Evolutionary conservation across 306 rosid species (phyloP).

Genomic region (Dalbergia cultrata): DNA sequence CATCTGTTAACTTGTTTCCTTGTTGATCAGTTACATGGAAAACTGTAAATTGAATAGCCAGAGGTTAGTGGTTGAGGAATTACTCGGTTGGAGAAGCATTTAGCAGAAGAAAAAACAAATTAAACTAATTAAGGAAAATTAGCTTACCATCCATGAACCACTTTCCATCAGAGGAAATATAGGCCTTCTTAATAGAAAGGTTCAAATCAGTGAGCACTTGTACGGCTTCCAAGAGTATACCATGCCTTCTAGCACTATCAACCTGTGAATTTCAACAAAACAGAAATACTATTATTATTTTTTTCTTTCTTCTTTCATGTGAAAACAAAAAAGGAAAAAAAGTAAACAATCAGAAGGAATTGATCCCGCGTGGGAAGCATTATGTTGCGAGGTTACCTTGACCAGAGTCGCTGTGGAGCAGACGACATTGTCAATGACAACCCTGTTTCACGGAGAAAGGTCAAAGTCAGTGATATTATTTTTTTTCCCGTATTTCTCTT

Average conservation of each 20-base stretch:
- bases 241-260: slow-evolving; percentile 91
- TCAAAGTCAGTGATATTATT: slow-evolving; percentile 57
- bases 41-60: slow-evolving; percentile 61
- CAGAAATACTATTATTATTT: slow-evolving; percentile 1
- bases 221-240: slow-evolving; percentile 88
- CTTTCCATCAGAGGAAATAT: slow-evolving; percentile 89
- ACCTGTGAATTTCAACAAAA: slow-evolving; percentile 61
- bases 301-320: neutral
- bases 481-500: slow-evolving; percentile 11
- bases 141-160: slow-evolving; percentile 99
- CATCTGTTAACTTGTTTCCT: slow-evolving; percentile 83
- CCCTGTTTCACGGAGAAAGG: slow-evolving; percentile 62
- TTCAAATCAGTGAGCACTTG: slow-evolving; percentile 87
- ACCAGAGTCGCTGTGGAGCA: slow-evolving; percentile 82
- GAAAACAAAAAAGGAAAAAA: slow-evolving; percentile 16
- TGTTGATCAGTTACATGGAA: slow-evolving; percentile 87
- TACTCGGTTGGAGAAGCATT: neutral
- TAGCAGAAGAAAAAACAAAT: neutral
- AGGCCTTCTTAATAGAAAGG: slow-evolving; percentile 84
- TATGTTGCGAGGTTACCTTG: slow-evolving; percentile 66
- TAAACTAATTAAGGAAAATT: neutral
- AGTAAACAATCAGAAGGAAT: neutral
- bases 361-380: slow-evolving; percentile 3
- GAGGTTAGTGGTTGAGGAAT: neutral
- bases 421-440: slow-evolving; percentile 90